Evolutionary conservation across 768 basidiomycete genomes (phyloP), one percentile per base, ranked within the genome.

Genomic region (Rhodotorula sphaerocarpa): DNA sequence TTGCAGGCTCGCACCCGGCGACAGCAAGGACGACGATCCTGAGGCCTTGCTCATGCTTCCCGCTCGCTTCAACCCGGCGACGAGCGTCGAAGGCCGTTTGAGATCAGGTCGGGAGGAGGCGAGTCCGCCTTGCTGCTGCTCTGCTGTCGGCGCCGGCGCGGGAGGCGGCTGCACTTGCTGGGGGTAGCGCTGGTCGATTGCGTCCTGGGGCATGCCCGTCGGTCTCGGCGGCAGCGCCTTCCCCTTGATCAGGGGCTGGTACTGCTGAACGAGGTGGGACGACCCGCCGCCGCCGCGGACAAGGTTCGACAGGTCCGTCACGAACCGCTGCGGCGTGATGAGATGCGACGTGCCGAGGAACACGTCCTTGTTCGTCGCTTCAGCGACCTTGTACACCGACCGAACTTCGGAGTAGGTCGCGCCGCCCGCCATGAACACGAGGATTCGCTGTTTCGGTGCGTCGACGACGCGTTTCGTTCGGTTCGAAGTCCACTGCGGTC

Each of bases 351-450:
- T 93, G 31, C 95, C 95, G 60, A 99, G 87, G 75, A 84, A 87
- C 55, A 97, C 82, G 70, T 99, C 95, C 75, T 86, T 90, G 71
- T 86, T 86, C 55, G 89, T 74, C 3, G 82, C 74, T 50, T 78
- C 79, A 5, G 89, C 86, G 21, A 93, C 79, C 53, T 84, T 80
- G 73, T 96, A 97, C 50, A 83, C 85, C 71, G 90, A 84, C 63
- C 93, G 81, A 75, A 92, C 86, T 76, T 99, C 95, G 0, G 91
- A 93, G 74, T 90, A 91, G 3, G 95, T 92, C 82, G 92, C 85
- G 3, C 95, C 95, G 41, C 95, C 95, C 20, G 88, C 87, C 28
- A 96, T 79, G 75, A 97, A 97, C 23, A 96, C 82, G 41, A 99
- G 79, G 20, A 95, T 71, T 33, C 93, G 81, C 75, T 89, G 86